Evolutionary conservation across 1,284 basidiomycete species (phyloP), one percentile per base, ranked within the genome.

Genomic region (Hypsizygus ulmarius): DNA sequence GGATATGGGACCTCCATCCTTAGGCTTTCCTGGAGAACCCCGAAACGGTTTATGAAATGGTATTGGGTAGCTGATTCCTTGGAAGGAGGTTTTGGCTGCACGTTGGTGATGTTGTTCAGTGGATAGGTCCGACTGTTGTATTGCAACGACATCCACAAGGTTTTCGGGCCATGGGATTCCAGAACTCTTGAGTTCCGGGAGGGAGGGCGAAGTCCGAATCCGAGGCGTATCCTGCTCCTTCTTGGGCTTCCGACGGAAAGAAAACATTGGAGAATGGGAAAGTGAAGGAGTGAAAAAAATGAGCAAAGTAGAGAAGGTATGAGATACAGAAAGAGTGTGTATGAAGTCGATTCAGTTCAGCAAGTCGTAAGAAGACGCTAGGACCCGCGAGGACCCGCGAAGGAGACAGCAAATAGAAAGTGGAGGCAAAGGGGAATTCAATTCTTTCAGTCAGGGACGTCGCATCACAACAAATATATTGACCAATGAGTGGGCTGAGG

Each of bases 11-110:
- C 64, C 70, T 41, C 69, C 69, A 46, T 68, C 69, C 15, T 62
- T 64, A 35, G 66, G 64, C 56, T 71, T 68, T 49, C 72, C 72
- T 70, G 74, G 65, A 65, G 67, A 66, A 44, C 68, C 67, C 62
- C 82, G 78, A 74, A 86, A 87, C 45, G 86, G 87, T 77, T 85
- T 87, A 66, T 89, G 86, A 74, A 89, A 89, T 56, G 81, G 76
- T 64, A 85, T 82, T 60, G 81, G 72, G 63, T 67, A 67, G 61
- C 73, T 68, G 62, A 65, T 57, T 47, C 70, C 69, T 59, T 73
- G 69, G 61, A 86, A 74, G 64, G 81, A 83, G 60, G 75, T 77
- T 73, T 78, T 82, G 52, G 74, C 70, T 69, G 83, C 81, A 78
- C 83, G 82, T 76, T 79, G 74, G 50, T 71, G 66, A 56, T 66